phyloP scores from a whole-genome alignment of 768 basidiomycete species.

The Boletus subparvulus region DNA sequence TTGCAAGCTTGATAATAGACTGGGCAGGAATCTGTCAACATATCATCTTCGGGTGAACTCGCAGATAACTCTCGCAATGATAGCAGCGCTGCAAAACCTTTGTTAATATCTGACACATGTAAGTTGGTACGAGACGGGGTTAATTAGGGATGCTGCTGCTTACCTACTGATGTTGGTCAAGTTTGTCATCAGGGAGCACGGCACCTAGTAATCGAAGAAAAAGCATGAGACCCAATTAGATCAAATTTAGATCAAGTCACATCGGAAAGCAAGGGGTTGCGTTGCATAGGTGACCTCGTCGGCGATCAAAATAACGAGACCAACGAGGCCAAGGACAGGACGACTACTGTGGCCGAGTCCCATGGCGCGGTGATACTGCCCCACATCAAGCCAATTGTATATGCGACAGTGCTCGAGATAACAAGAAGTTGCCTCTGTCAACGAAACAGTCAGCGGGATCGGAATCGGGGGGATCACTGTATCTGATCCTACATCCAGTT shows the following conservation, averaged over 20 bases:
- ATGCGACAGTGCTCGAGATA: too few species aligned
- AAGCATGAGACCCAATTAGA: neutral
- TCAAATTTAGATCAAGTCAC: too few species aligned
- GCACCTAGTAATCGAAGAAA: neutral
- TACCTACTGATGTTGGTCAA: constrained; percentile 17
- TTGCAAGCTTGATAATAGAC: too few species aligned
- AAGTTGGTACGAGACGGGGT: neutral
- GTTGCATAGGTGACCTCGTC: constrained; percentile 35
- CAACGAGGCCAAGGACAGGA: constrained; percentile 41
- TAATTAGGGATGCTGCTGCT: neutral
- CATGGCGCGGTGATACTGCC: too few species aligned
- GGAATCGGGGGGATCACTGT: neutral
- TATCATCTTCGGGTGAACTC: neutral
- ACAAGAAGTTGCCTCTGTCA: too few species aligned
- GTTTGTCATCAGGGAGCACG: neutral
- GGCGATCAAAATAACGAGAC: constrained; percentile 29
- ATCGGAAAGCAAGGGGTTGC: constrained; percentile 12
- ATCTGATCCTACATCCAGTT: too few species aligned
- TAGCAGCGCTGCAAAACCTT: too few species aligned
- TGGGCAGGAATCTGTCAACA: too few species aligned
- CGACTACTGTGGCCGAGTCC: constrained; percentile 29
- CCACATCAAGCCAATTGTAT: too few species aligned
- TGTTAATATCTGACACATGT: too few species aligned
- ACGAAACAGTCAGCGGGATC: neutral
- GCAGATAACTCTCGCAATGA: neutral